These are phyloP conservation scores for Rhinocladiella similis DNA, from an alignment of 2,329 filamentous ascomycete genomes.

Conservation along the genomic window DNA sequence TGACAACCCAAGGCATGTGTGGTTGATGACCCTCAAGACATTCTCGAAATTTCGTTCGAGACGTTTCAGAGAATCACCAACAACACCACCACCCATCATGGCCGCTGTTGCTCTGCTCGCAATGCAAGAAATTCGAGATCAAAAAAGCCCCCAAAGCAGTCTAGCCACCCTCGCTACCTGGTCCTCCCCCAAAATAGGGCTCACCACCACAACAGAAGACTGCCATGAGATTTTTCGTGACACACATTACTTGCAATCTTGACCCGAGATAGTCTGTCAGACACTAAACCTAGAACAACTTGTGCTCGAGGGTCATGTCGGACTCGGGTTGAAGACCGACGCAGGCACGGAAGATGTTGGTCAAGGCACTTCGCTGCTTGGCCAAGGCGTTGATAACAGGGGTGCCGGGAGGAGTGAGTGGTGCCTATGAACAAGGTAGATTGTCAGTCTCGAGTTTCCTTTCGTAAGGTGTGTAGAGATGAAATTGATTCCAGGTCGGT, in stretches of 20 bases:
- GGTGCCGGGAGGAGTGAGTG: constrained; percentile 88
- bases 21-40: neutral
- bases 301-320: constrained; percentile 99
- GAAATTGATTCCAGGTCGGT: neutral
- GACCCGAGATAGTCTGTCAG: neutral
- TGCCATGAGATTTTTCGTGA: constrained; percentile 11
- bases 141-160: constrained; percentile 16
- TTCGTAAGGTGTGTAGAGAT: neutral
- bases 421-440: constrained; percentile 62
- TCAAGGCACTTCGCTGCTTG: constrained; percentile 92
- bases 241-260: neutral
- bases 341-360: constrained; percentile 98
- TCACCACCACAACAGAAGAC: neutral
- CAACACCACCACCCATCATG: neutral
- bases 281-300: constrained; percentile 63
- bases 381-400: constrained; percentile 93
- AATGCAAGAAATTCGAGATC: constrained; percentile 3
- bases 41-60: no score
- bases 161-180: constrained; percentile 22
- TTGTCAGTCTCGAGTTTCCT: neutral
- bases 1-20: no score
- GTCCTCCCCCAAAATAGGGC: neutral
- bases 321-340: constrained; percentile 95
- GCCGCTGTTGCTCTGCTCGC: constrained; percentile 16
- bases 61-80: no score